Conservation (phyloP, 2,329 filamentous ascomycete species). For the Paecilomyces formosus region DNA sequence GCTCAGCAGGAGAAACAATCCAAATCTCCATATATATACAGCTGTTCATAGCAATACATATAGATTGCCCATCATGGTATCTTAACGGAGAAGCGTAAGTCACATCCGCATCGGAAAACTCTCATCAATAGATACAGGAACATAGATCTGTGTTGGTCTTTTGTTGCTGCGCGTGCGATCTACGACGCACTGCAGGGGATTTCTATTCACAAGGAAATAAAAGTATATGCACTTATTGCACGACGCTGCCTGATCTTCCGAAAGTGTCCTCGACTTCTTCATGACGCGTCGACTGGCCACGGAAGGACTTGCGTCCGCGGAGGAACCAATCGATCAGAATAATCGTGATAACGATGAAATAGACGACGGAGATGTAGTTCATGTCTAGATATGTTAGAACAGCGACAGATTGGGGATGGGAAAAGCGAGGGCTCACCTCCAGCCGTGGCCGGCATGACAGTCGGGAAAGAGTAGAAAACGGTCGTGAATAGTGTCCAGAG, state of each 20-base stretch:
- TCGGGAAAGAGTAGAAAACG: slow-evolving; percentile 32
- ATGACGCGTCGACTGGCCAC: slow-evolving; percentile 17
- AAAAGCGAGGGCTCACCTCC: slow-evolving; percentile 21
- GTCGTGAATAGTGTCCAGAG: slow-evolving; percentile 39
- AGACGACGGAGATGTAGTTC: slow-evolving; percentile 37
- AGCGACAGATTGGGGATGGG: background rate
- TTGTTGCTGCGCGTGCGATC: background rate
- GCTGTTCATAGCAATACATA: background rate
- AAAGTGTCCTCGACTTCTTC: slow-evolving; percentile 8
- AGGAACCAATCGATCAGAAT: slow-evolving; percentile 29
- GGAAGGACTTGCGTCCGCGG: slow-evolving; percentile 21
- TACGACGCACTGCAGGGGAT: background rate
- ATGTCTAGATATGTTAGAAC: slow-evolving; percentile 19
- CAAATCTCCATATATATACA: background rate
- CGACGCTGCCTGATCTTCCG: background rate
- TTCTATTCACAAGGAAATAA: background rate
- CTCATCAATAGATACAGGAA: too few species aligned
- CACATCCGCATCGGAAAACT: background rate
- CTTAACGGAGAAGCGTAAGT: background rate
- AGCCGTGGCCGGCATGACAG: slow-evolving; percentile 23
- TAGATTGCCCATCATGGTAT: background rate
- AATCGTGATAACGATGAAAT: slow-evolving; percentile 24
- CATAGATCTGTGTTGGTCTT: background rate
- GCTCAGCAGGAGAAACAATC: background rate
- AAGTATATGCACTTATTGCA: background rate